These are phyloP conservation scores for Juncus inflexus DNA, from an alignment of 176 grass and related monocot genomes.

Conservation along the genomic window DNA sequence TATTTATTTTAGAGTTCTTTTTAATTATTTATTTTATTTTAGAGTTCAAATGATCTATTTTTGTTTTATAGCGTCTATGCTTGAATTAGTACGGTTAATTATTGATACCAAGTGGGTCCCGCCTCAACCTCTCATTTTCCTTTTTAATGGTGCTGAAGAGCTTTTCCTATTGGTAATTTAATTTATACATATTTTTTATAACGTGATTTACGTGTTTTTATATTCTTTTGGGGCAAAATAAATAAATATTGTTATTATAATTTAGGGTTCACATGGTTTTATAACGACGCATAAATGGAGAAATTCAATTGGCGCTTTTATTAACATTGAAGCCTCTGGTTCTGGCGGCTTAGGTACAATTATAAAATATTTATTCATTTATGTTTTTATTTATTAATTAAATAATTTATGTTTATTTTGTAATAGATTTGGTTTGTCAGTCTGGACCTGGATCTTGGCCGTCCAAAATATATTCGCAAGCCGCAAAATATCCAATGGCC, in stretches of 20 bases:
- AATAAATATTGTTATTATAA: slow-evolving; percentile 17
- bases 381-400: background rate
- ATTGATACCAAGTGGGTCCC: slow-evolving; percentile 89
- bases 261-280: slow-evolving; percentile 95
- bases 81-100: slow-evolving; percentile 89
- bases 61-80: slow-evolving; percentile 86
- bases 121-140: slow-evolving; percentile 83
- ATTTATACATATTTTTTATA: slow-evolving; percentile 10
- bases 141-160: slow-evolving; percentile 98
- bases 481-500: slow-evolving; percentile 92
- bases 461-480: slow-evolving; percentile 76
- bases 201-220: slow-evolving; percentile 10
- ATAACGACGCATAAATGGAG: slow-evolving; percentile 92
- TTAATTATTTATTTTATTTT: background rate
- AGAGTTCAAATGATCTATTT: slow-evolving; percentile 32
- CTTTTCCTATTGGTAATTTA: slow-evolving; percentile 94
- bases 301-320: slow-evolving; percentile 71
- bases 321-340: slow-evolving; percentile 98
- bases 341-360: slow-evolving; percentile 77
- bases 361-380: background rate
- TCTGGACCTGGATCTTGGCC: slow-evolving; percentile 96
- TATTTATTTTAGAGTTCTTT: too few relatives aligned
- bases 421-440: slow-evolving; percentile 96
- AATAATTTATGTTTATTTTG: slow-evolving; percentile 14
- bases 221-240: slow-evolving; percentile 25